Evolutionary conservation across 1,139 yeast genomes (phyloP).

Genomic region (Lodderomyces parapsilosis): DNA sequence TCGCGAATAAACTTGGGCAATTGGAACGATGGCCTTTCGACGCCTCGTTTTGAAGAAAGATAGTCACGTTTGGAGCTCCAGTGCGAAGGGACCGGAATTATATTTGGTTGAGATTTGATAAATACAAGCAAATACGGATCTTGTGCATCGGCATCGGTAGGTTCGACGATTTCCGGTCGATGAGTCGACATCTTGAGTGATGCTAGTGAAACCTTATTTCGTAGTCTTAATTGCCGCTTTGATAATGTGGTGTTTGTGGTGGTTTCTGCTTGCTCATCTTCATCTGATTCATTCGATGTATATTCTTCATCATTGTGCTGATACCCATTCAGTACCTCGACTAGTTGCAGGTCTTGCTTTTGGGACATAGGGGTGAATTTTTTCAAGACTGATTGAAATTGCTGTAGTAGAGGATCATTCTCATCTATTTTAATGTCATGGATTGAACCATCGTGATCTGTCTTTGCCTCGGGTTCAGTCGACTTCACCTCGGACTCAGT

Average conservation of each 20-base stretch:
- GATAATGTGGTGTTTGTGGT: slow-evolving; percentile 17
- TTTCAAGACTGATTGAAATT: slow-evolving; percentile 42
- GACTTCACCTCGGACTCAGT: neutral
- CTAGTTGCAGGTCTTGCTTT: slow-evolving; percentile 1
- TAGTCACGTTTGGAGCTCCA: slow-evolving; percentile 85
- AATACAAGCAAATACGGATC: slow-evolving; percentile 70
- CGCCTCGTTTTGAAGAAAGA: slow-evolving; percentile 66
- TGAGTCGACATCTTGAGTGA: slow-evolving; percentile 58
- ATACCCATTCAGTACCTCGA: neutral
- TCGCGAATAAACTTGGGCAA: slow-evolving; percentile 76
- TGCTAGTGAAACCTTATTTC: slow-evolving; percentile 64
- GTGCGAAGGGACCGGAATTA: slow-evolving; percentile 77
- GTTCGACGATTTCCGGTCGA: slow-evolving; percentile 76
- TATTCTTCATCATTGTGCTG: slow-evolving; percentile 4
- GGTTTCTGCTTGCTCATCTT: slow-evolving; percentile 1
- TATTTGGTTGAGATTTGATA: slow-evolving; percentile 65
- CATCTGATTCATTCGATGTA: slow-evolving; percentile 4
- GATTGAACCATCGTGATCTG: neutral
- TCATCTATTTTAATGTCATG: slow-evolving; percentile 6
- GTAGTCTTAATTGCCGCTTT: slow-evolving; percentile 46
- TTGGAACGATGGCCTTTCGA: slow-evolving; percentile 72
- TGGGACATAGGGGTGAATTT: slow-evolving; percentile 29
- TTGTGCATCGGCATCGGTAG: slow-evolving; percentile 83
- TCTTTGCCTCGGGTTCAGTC: neutral
- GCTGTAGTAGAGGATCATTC: slow-evolving; percentile 35